Conservation (phyloP, 257 asterid species). For the Solanum corneliomulleri region DNA sequence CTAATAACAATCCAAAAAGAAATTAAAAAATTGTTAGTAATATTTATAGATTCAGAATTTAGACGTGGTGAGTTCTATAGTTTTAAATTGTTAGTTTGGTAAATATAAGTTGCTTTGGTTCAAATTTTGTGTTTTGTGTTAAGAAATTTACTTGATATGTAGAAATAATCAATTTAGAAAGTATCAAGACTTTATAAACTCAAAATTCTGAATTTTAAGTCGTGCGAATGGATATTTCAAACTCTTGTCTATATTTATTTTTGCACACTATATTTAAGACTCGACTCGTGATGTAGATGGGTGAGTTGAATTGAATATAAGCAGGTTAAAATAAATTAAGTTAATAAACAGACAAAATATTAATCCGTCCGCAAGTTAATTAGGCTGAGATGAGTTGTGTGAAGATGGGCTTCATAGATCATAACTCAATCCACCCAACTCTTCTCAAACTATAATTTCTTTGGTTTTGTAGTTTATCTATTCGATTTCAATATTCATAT, state of each 20-base stretch:
- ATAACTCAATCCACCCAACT: background rate
- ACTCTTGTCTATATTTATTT: background rate
- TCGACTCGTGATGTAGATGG: background rate
- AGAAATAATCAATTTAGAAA: background rate
- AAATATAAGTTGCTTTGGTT: background rate
- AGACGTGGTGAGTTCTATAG: background rate
- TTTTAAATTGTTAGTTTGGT: too few species aligned
- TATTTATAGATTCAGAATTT: background rate
- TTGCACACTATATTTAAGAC: background rate
- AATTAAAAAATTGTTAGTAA: background rate
- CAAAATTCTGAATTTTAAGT: background rate
- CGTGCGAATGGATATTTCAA: background rate
- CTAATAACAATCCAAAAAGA: background rate
- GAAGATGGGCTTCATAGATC: background rate
- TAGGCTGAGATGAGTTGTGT: background rate
- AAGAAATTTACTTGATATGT: background rate
- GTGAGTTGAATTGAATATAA: background rate
- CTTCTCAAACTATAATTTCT: background rate
- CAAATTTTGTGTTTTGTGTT: background rate
- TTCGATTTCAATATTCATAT: too few species aligned
- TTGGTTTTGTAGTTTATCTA: too few species aligned
- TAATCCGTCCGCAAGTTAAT: background rate
- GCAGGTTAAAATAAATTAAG: accelerated
- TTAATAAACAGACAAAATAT: background rate
- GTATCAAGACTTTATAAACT: background rate